phyloP scores from a whole-genome alignment of 805 yeast species.

The Candida maltosa region DNA sequence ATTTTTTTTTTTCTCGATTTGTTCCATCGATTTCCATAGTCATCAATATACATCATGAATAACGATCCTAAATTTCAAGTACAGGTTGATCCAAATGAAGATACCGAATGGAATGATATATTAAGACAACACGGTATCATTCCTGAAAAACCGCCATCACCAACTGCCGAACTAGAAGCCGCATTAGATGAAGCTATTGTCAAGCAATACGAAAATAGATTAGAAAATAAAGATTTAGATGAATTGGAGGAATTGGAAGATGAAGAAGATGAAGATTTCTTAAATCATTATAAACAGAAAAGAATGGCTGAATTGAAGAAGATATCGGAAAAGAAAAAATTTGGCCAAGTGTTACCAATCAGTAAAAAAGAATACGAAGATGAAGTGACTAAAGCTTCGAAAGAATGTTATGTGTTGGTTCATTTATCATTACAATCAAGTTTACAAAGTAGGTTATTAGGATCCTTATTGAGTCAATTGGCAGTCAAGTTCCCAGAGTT shows the following conservation, averaged over 20 bases:
- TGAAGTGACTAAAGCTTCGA: slow-evolving; percentile 82
- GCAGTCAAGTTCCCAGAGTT: slow-evolving; percentile 75
- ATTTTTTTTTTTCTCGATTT: background rate
- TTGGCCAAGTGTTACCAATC: slow-evolving; percentile 74
- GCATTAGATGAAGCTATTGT: slow-evolving; percentile 80
- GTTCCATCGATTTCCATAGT: background rate
- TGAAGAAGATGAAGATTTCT: slow-evolving; percentile 89
- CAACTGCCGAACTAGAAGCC: slow-evolving; percentile 81
- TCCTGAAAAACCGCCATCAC: slow-evolving; percentile 88
- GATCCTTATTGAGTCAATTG: slow-evolving; percentile 50
- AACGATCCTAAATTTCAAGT: slow-evolving; percentile 59
- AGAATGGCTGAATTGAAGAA: slow-evolving; percentile 72
- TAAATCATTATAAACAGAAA: slow-evolving; percentile 71
- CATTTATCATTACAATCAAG: slow-evolving; percentile 71
- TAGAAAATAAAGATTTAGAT: slow-evolving; percentile 71
- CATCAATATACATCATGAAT: slow-evolving; percentile 7
- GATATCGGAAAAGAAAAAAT: slow-evolving; percentile 54
- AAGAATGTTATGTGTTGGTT: slow-evolving; percentile 62
- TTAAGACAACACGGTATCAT: slow-evolving; percentile 85
- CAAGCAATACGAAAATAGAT: slow-evolving; percentile 76
- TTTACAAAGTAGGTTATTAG: slow-evolving; percentile 70
- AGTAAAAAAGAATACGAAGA: slow-evolving; percentile 83
- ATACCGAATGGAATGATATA: slow-evolving; percentile 98
- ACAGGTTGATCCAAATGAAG: slow-evolving; percentile 92
- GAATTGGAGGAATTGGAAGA: slow-evolving; percentile 88